These are phyloP conservation scores for Phytomonas serpens DNA, from an alignment of 208 protist species.

Conservation along the genomic window DNA sequence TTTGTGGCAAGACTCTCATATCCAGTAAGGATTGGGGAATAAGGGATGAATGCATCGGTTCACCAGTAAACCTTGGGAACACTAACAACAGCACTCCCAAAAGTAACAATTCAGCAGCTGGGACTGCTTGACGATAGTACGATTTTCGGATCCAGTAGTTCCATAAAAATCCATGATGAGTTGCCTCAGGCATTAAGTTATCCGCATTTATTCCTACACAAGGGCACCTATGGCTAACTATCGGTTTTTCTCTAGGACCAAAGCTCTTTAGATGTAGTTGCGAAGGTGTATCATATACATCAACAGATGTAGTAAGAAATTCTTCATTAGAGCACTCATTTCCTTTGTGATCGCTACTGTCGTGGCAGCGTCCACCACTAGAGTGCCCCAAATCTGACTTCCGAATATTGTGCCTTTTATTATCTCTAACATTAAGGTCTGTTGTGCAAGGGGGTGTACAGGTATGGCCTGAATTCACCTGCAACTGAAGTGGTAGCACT, in stretches of 20 bases:
- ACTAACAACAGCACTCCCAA: conserved; percentile 62
- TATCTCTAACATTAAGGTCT: not conserved
- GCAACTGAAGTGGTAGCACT: not conserved
- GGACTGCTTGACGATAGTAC: conserved; percentile 18
- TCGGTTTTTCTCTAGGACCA: not conserved
- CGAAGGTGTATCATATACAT: not conserved
- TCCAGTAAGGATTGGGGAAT: not conserved
- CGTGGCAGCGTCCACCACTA: not conserved
- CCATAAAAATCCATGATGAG: not conserved
- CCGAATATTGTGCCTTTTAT: not conserved
- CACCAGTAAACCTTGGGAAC: conserved; percentile 57
- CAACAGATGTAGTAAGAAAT: not conserved
- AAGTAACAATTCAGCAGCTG: conserved; percentile 45
- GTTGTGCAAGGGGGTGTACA: not conserved
- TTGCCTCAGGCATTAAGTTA: not conserved
- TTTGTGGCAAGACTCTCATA: not conserved
- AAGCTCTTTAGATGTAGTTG: not conserved
- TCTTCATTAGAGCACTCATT: not conserved
- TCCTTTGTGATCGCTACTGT: not conserved
- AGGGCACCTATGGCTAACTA: not conserved
- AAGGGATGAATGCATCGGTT: not conserved
- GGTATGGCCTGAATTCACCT: not conserved
- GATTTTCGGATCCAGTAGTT: conserved; percentile 10
- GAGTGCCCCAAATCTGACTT: not conserved
- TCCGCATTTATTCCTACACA: not conserved